phyloP scores from a whole-genome alignment of 208 protist genomes.

The Porcisia hertigi region DNA sequence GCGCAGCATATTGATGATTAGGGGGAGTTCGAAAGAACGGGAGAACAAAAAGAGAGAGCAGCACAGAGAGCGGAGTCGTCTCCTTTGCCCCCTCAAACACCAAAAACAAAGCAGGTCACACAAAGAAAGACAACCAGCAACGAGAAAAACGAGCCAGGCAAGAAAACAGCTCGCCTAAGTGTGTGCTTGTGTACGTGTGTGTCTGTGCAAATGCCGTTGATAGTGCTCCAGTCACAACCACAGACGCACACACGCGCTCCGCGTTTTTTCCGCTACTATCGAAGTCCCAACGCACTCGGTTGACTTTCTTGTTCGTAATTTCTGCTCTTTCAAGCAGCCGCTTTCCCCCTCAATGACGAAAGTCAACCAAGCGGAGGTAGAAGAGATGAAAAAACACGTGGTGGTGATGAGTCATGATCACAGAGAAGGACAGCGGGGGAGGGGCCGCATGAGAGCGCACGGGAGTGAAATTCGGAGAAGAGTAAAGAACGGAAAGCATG shows the following conservation, averaged over 20 bases:
- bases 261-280: not conserved
- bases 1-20: slow-evolving; percentile 47
- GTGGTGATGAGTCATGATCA: not conserved
- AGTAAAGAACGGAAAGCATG: not conserved
- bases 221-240: not conserved
- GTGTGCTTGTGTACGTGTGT: not conserved
- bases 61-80: not conserved
- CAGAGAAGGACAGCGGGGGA: not conserved
- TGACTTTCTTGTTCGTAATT: not conserved
- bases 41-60: not conserved
- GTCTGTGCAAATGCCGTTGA: not conserved
- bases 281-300: not conserved
- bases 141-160: not conserved
- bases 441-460: not conserved
- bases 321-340: not conserved
- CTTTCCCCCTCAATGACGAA: not conserved
- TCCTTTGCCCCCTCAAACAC: no score
- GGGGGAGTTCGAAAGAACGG: not conserved
- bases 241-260: slow-evolving; percentile 2
- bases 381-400: not conserved
- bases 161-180: not conserved
- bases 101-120: not conserved
- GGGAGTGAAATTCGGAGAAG: not conserved
- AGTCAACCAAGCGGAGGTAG: not conserved
- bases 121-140: not conserved